These are phyloP conservation scores for Haplographium delicatum DNA, from an alignment of 495 filamentous ascomycete species.

Conservation along the genomic window DNA sequence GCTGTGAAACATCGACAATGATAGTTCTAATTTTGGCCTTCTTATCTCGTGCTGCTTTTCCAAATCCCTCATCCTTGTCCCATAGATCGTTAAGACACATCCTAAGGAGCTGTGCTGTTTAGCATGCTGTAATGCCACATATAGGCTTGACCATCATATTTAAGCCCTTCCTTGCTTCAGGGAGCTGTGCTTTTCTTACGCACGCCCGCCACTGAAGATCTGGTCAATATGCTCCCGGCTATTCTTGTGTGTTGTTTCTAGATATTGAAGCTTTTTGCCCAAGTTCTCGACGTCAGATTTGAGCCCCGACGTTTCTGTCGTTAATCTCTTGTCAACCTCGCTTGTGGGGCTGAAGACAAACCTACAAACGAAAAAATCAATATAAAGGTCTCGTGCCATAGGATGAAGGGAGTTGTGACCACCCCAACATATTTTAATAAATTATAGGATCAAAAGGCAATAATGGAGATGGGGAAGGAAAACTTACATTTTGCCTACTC, in stretches of 20 bases:
- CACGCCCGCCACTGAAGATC: conserved; percentile 49
- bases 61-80: no score
- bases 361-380: conserved; percentile 45
- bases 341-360: conserved; percentile 74
- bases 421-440: no score
- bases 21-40: no score
- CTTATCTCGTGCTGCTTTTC: conserved; percentile 2
- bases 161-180: no score
- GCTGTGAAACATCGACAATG: no score
- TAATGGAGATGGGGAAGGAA: not conserved
- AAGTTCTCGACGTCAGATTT: conserved; percentile 72
- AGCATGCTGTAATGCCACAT: no score
- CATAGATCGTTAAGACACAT: no score
- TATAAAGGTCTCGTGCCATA: conserved; percentile 19
- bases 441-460: not conserved
- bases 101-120: no score
- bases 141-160: no score
- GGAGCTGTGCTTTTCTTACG: conserved; percentile 6
- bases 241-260: conserved; percentile 93
- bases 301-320: conserved; percentile 66
- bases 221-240: conserved; percentile 84
- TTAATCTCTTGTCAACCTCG: conserved; percentile 69
- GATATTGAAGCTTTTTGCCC: conserved; percentile 86
- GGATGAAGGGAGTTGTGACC: not conserved
- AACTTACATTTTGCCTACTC: conserved; percentile 91